Base-by-base conservation (phyloP, 495 filamentous ascomycete species). In the Choiromyces venosus region DNA sequence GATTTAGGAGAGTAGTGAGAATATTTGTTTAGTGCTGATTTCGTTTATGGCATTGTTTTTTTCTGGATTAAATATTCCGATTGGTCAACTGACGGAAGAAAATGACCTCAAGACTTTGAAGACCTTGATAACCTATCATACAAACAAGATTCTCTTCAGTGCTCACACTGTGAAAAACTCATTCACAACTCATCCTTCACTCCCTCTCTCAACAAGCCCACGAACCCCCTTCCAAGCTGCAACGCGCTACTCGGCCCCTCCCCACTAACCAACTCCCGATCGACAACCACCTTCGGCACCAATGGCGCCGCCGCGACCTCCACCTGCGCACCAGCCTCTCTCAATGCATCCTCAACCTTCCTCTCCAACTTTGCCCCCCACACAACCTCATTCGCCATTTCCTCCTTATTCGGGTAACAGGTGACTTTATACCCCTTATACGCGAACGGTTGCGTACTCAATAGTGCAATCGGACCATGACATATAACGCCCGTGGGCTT, bases 401-500 rank as follows among this genome's bases (percentile, higher is more conserved):
- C 75, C 68, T 77, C 72, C 36, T 74, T 74, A 10, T 74, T 74
- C n/a, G 72, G 36, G 14, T 74, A 74, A 38, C 75, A 77, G 7
- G 72, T 77, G 4, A 77, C 75, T 8, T 52, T 35, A 65, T 77
- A 77, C 37, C 61, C 73, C 37, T 74, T 46, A 19, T 82, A 86
- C 18, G 80, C 83, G 70, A 86, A 86, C 33, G 72, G 56, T 65
- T 82, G 83, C 3, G 83, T 85, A 18, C 81, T 81, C 37, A 85
- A 68, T 29, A 85, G 68, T 12, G 83, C 83, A 72, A 83, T 84
- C 9, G 83, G 83, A 3, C 84, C 84, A 72, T 85, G 84, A 36
- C 84, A 85, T 35, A 85, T 84, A 16, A 78, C 70, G 19, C 64
- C 70, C 2, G 70, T 72, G 0, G 84, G 82, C 71, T 84, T 84